A percentile compares a stretch with the other conserved stretches of the same genome.
phyloP scores from a whole-genome alignment of 148 eudicot genomes.

The Pharnaceum exiguum region DNA sequence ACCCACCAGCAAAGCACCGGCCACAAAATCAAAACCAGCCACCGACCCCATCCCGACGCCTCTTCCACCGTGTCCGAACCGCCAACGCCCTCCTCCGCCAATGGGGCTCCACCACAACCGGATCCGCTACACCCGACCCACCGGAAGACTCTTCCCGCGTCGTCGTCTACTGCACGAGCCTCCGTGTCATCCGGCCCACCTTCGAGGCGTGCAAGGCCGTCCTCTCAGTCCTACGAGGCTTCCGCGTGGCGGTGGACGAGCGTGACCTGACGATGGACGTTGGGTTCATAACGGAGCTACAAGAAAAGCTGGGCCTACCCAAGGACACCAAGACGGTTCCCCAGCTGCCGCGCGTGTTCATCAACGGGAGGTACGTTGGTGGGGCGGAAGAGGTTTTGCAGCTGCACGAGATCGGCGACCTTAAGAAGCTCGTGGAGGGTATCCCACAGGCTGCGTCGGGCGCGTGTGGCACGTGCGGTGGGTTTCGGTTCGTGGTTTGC shows the following conservation, averaged over 20 bases:
- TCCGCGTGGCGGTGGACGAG: conserved; percentile 59
- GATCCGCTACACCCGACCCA: neutral
- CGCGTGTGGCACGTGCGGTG: conserved; percentile 63
- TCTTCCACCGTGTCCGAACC: conserved; percentile 68
- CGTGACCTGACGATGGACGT: conserved; percentile 71
- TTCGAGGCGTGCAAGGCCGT: conserved; percentile 67
- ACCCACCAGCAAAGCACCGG: too few species aligned
- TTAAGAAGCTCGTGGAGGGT: conserved; percentile 46
- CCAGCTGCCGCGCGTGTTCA: conserved; percentile 66
- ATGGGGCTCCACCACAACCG: conserved; percentile 24
- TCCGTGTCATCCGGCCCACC: conserved; percentile 60
- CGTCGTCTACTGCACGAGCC: conserved; percentile 65
- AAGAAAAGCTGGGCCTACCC: conserved; percentile 27
- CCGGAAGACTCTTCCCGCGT: conserved; percentile 19
- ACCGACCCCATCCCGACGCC: conserved; percentile 17
- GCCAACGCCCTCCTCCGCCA: conserved; percentile 41
- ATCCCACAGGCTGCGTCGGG: conserved; percentile 28
- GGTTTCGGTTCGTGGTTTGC: conserved; percentile 60
- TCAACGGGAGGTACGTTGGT: conserved; percentile 65
- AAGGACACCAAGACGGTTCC: conserved; percentile 10
- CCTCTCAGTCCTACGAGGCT: conserved; percentile 44
- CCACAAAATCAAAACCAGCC: conserved; percentile 11
- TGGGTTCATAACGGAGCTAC: conserved; percentile 46
- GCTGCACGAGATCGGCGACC: conserved; percentile 68
- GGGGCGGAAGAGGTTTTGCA: conserved; percentile 67